A percentile compares a stretch with the other conserved stretches of the same genome.
phyloP scores from a whole-genome alignment of 441 rosid species.

The Isatis lusitanica region DNA sequence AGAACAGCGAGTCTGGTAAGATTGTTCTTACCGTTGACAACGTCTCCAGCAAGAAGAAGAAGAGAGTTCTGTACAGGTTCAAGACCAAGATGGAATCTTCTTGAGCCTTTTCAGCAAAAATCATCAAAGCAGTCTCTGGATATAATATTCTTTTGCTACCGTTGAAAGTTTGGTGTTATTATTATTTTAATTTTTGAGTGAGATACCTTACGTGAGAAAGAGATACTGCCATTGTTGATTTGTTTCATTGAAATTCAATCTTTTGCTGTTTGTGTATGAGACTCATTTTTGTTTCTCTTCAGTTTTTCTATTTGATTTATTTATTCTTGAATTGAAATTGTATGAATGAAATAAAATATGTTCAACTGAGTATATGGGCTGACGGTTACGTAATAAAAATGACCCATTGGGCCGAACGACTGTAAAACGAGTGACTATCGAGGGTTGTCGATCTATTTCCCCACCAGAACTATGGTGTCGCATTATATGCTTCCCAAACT shows the following conservation, averaged over 20 bases:
- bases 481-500: too few species aligned
- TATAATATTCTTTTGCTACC: constrained; percentile 28
- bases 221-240: constrained; percentile 19
- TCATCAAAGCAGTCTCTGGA: constrained; percentile 8
- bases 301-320: constrained; percentile 11
- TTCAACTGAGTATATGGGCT: background rate
- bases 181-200: constrained; percentile 25
- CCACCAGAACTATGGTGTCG: too few species aligned
- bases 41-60: constrained; percentile 73
- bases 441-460: too few species aligned
- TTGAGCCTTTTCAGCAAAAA: too few species aligned
- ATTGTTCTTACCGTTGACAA: constrained; percentile 65
- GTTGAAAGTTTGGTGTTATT: constrained; percentile 7
- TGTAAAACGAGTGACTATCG: background rate
- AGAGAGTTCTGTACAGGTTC: constrained; percentile 72
- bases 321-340: background rate
- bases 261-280: constrained; percentile 25
- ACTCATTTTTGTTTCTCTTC: background rate
- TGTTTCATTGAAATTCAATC: constrained; percentile 28
- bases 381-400: background rate
- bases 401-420: background rate
- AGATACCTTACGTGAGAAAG: constrained; percentile 9
- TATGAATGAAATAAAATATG: constrained; percentile 3
- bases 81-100: constrained; percentile 53
- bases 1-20: constrained; percentile 67